Percentiles rank a stretch among this genome's conserved stretches.
phyloP scores from a whole-genome alignment of 2,329 filamentous ascomycete species.

The Pseudomassariella vexata region DNA sequence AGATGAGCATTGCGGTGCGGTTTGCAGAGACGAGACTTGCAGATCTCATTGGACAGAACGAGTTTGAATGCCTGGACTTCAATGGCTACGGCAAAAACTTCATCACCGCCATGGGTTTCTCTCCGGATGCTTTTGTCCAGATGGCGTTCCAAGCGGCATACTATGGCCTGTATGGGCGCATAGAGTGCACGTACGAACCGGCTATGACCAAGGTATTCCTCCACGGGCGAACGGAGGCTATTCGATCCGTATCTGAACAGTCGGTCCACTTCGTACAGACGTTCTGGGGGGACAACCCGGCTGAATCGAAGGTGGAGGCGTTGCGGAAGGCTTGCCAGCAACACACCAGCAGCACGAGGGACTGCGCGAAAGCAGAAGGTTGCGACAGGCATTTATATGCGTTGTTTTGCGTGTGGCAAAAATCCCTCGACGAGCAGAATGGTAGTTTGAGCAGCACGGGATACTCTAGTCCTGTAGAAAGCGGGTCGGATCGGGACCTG shows the following conservation, averaged over 20 bases:
- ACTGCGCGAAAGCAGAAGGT: constrained; percentile 84
- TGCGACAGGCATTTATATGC: constrained; percentile 93
- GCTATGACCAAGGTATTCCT: constrained; percentile 96
- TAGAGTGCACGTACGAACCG: constrained; percentile 95
- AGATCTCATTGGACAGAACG: constrained; percentile 92
- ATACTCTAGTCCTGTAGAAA: constrained; percentile 55
- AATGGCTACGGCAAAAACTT: constrained; percentile 90
- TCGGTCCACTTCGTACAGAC: constrained; percentile 84
- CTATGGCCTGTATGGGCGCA: constrained; percentile 88
- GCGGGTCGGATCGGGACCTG: constrained; percentile 38
- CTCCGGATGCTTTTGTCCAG: constrained; percentile 93
- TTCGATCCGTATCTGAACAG: constrained; percentile 78
- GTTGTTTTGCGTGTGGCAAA: constrained; percentile 91
- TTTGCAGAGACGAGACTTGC: constrained; percentile 94
- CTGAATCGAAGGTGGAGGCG: constrained; percentile 77
- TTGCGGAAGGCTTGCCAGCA: constrained; percentile 78
- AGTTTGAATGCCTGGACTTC: constrained; percentile 91
- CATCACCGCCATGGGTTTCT: constrained; percentile 95
- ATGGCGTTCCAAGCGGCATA: constrained; percentile 99
- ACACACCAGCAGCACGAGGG: constrained; percentile 72
- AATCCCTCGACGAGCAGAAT: constrained; percentile 69
- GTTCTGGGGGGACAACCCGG: constrained; percentile 89
- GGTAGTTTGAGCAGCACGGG: constrained; percentile 50
- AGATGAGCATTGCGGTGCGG: constrained; percentile 82
- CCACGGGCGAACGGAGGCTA: constrained; percentile 90